A percentile compares a stretch with the other conserved stretches of the same genome.
phyloP scores from a whole-genome alignment of 208 protist genomes.

The Trypanosoma cruzi region DNA sequence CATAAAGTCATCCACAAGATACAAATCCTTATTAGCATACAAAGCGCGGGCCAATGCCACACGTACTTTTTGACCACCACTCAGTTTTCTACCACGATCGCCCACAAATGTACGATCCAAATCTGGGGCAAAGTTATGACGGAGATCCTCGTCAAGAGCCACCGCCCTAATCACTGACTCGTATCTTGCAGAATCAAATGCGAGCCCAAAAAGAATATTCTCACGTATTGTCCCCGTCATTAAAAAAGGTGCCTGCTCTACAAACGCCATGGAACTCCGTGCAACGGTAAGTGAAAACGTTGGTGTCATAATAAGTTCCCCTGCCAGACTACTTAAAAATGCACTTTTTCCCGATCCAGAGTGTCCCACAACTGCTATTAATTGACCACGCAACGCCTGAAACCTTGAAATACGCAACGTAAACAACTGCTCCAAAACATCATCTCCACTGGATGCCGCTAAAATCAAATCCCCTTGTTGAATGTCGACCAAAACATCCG shows the following conservation, averaged over 20 bases:
- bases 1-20: slow-evolving; percentile 78
- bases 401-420: slow-evolving; percentile 21
- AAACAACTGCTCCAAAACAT: neutral
- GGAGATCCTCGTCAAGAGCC: slow-evolving; percentile 54
- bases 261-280: slow-evolving; percentile 36
- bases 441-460: neutral
- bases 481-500: slow-evolving; percentile 18
- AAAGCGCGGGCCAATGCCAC: slow-evolving; percentile 50
- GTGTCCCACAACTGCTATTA: slow-evolving; percentile 45
- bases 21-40: slow-evolving; percentile 49
- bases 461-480: neutral
- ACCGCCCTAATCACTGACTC: slow-evolving; percentile 31
- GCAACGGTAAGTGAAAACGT: slow-evolving; percentile 1
- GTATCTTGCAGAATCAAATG: slow-evolving; percentile 38
- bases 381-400: slow-evolving; percentile 36
- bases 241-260: slow-evolving; percentile 75
- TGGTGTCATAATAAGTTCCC: slow-evolving; percentile 31
- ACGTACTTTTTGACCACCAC: slow-evolving; percentile 56
- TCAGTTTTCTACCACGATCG: slow-evolving; percentile 44
- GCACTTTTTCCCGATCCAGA: slow-evolving; percentile 56
- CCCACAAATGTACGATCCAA: slow-evolving; percentile 66
- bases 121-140: slow-evolving; percentile 17
- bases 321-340: slow-evolving; percentile 37
- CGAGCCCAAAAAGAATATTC: slow-evolving; percentile 68
- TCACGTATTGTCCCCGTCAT: slow-evolving; percentile 68